These are phyloP conservation scores for Sonneratia alba DNA, from an alignment of 345 rosid species.

Conservation along the genomic window DNA sequence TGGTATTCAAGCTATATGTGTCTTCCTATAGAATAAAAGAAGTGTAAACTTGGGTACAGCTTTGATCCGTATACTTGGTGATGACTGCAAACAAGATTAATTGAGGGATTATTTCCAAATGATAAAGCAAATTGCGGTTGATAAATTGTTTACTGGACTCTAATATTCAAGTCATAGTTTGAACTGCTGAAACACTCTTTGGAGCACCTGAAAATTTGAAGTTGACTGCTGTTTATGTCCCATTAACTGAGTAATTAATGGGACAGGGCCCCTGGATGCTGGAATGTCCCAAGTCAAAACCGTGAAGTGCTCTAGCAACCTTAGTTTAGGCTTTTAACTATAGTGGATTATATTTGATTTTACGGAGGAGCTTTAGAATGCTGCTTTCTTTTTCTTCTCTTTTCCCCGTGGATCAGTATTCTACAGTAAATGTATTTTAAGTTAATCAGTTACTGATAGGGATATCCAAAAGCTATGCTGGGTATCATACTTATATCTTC, in stretches of 20 bases:
- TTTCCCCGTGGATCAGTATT: not conserved
- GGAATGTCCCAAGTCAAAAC: not conserved
- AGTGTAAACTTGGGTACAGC: not conserved
- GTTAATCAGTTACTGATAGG: not conserved
- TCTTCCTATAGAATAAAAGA: not conserved
- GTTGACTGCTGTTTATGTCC: not conserved
- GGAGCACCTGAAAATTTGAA: not conserved
- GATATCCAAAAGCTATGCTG: not conserved
- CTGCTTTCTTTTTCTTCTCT: not conserved
- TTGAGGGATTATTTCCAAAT: not conserved
- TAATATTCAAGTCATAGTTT: too few species aligned
- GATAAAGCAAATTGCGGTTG: not conserved
- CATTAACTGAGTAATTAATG: not conserved
- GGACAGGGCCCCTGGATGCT: not conserved
- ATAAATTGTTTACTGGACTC: not conserved
- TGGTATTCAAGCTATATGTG: not conserved
- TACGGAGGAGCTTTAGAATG: not conserved
- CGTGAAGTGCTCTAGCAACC: not conserved
- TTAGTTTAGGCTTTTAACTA: not conserved
- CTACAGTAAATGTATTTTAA: not conserved
- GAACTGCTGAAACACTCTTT: not conserved
- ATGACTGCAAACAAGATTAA: not conserved
- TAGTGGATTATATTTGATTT: not conserved
- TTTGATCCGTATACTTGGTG: not conserved
- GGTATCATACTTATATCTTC: not conserved